phyloP scores from a whole-genome alignment of 2,329 filamentous ascomycete genomes.

The Thielaviopsis ethacetica region DNA sequence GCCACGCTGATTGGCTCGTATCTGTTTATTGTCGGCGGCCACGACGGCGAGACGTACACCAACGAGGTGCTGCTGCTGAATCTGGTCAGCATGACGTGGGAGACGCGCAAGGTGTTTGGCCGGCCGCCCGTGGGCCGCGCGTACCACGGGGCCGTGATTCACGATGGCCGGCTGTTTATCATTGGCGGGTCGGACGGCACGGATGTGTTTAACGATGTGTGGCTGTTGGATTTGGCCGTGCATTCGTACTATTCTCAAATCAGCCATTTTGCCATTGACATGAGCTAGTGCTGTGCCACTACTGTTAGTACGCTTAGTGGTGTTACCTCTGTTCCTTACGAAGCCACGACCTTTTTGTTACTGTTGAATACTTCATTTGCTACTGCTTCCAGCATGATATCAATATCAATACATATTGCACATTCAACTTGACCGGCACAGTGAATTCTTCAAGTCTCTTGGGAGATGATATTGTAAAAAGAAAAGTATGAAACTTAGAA shows the following conservation, averaged over 20 bases:
- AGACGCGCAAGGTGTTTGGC: conserved; percentile 48
- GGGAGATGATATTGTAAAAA: too few relatives aligned
- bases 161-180: conserved; percentile 47
- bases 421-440: too few relatives aligned
- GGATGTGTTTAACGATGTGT: conserved; percentile 52
- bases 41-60: conserved; percentile 53
- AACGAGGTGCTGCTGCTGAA: conserved; percentile 54
- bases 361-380: too few relatives aligned
- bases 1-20: conserved; percentile 55
- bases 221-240: conserved; percentile 50
- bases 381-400: too few relatives aligned
- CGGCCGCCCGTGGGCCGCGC: conserved; percentile 45
- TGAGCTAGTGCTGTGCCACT: conserved; percentile 17
- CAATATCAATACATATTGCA: too few relatives aligned
- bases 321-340: background rate
- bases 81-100: conserved; percentile 60
- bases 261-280: conserved; percentile 54
- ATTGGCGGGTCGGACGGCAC: conserved; percentile 53
- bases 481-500: too few relatives aligned
- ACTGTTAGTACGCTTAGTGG: background rate
- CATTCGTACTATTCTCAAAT: conserved; percentile 61
- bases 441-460: too few relatives aligned
- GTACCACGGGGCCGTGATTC: conserved; percentile 49
- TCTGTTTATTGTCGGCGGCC: conserved; percentile 52
- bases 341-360: too few relatives aligned